Base-by-base conservation (phyloP, 352 stramenopile species). In the Pythium pyrilobum region DNA sequence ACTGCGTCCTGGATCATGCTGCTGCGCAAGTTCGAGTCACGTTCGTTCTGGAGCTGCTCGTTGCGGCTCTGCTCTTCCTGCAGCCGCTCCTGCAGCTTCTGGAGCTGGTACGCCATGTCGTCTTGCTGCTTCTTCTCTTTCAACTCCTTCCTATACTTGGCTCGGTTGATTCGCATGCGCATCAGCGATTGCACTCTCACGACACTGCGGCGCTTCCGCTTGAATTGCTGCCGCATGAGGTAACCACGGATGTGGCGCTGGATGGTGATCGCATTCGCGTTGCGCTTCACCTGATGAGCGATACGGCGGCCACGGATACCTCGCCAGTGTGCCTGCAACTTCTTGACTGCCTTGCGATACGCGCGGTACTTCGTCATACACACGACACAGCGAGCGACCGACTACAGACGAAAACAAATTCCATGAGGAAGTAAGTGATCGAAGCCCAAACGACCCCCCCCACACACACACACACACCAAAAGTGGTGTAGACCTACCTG, bases 21-120 rank as follows among this genome's bases (percentile, higher is more conserved):
- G n/a, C 28, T 57, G 3, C 60, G 60, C 2, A 60, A 27, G 24
- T 44, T 56, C 4, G 60, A 85, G 25, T 77, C 77, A 11, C 80
- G 77, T 41, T 83, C 61, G 28, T 86, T 64, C 36, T 69, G 31
- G 15, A 92, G 63, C 50, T 78, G 57, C 13, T 79, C 84, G 64
- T 88, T 94, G 18, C 84, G 78, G 32, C 74, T 56, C 43, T 94
- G 77, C 48, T 94, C 84, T 60, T 92, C 80, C 21, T 85, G 75
- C 16, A 95, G 63, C 23, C 81, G 80, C 15, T 84, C 67, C 59
- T 95, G 86, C 2, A 95, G 66, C 48, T 82, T 81, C 21, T 90
- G 55, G 13, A 95, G 63, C 52, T 95, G 85, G 60, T 87, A 93
- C 37, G 74, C 67, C 85, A 95, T 95, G 56, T 95, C 81, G 33